Conservation (phyloP, 2,329 filamentous ascomycete genomes). For the Colletotrichum tanaceti region DNA sequence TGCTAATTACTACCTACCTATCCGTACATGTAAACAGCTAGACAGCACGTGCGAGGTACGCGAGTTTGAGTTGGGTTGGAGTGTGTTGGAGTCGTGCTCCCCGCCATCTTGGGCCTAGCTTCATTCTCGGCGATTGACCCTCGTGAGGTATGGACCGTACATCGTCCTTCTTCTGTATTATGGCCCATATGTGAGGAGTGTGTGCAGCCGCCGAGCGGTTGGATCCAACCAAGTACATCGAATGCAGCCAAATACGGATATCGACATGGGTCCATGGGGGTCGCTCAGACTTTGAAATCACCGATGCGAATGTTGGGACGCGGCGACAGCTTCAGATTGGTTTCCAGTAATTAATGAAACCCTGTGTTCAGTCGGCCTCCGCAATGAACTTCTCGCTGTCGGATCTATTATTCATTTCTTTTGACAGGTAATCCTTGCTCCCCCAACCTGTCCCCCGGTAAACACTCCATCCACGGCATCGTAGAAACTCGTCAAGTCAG, state of each 20-base stretch:
- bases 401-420: constrained; percentile 6
- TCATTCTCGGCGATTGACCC: constrained; percentile 4
- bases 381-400: neutral
- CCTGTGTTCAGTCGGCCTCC: neutral
- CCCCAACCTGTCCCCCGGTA: constrained; percentile 33
- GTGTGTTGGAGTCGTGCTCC: constrained; percentile 1
- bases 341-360: neutral
- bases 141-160: neutral
- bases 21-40: too few species aligned
- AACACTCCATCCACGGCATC: constrained; percentile 41
- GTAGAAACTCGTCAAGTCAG: constrained; percentile 37
- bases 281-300: neutral
- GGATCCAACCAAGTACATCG: too few species aligned
- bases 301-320: neutral
- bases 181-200: too few species aligned
- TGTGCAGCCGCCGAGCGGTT: neutral
- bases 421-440: constrained; percentile 35
- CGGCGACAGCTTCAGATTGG: neutral
- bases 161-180: too few species aligned
- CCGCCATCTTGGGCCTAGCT: neutral
- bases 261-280: neutral
- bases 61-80: neutral
- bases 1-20: too few species aligned
- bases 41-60: neutral
- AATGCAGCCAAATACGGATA: too few species aligned